phyloP scores from a whole-genome alignment of 228 moss, liverwort and hornwort species.

The Sphagnum magellanicum region DNA sequence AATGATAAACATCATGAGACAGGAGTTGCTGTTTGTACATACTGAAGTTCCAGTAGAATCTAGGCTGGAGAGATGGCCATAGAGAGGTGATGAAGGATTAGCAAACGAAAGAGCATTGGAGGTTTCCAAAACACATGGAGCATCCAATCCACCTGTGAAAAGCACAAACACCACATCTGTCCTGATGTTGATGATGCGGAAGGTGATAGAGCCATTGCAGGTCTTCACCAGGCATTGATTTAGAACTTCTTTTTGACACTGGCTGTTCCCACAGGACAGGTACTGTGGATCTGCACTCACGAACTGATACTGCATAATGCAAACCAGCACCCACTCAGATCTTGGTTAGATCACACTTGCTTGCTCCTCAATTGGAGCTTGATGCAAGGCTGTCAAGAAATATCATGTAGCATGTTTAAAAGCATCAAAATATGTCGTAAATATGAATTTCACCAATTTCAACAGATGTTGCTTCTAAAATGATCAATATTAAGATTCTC shows the following conservation, averaged over 20 bases:
- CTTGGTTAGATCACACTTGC: too few relatives aligned
- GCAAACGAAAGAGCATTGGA: constrained; percentile 53
- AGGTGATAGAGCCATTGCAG: constrained; percentile 62
- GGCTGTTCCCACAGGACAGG: constrained; percentile 33
- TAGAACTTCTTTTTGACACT: constrained; percentile 16
- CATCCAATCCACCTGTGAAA: constrained; percentile 49
- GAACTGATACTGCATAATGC: constrained; percentile 51
- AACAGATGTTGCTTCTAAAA: too few relatives aligned
- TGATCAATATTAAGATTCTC: too few relatives aligned
- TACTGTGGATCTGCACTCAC: constrained; percentile 61
- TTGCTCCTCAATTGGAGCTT: too few relatives aligned
- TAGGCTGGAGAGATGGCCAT: constrained; percentile 62
- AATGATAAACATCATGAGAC: background rate
- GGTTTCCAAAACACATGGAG: constrained; percentile 54
- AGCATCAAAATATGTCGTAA: too few relatives aligned
- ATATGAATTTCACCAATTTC: too few relatives aligned
- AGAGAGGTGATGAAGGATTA: constrained; percentile 71
- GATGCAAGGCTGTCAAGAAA: too few relatives aligned
- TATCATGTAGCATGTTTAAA: too few relatives aligned
- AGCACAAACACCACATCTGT: constrained; percentile 61
- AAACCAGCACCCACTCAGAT: background rate
- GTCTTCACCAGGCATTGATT: constrained; percentile 40
- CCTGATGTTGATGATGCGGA: constrained; percentile 86
- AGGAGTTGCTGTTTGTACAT: background rate
- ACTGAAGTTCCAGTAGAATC: constrained; percentile 78